Evolutionary conservation across 2,329 filamentous ascomycete genomes (phyloP).

Genomic region (Pestalotiopsis sp.): DNA sequence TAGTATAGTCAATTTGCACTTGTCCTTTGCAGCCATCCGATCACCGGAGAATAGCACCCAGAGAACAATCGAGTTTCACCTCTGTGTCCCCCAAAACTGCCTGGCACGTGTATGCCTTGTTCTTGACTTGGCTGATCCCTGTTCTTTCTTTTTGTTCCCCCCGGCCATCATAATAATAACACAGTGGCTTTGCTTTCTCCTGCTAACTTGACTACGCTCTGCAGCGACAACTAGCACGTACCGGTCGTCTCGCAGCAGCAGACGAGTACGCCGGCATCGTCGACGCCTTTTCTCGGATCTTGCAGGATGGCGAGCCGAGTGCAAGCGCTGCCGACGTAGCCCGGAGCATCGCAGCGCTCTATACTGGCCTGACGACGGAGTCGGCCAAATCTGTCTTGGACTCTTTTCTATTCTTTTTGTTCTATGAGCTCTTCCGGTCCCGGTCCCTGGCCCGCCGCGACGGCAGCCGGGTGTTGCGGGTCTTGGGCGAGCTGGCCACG

Average conservation of each 20-base stretch:
- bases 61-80: no score
- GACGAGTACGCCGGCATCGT: slow-evolving; percentile 62
- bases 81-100: no score
- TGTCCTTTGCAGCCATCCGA: no score
- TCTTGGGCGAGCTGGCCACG: slow-evolving; percentile 72
- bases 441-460: slow-evolving; percentile 23
- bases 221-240: slow-evolving; percentile 17
- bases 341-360: slow-evolving; percentile 71
- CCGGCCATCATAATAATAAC: not conserved
- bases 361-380: slow-evolving; percentile 47
- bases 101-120: no score
- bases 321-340: slow-evolving; percentile 46
- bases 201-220: not conserved
- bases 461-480: slow-evolving; percentile 43
- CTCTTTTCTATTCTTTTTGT: slow-evolving; percentile 83
- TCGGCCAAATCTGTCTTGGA: slow-evolving; percentile 62
- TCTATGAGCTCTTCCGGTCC: slow-evolving; percentile 60
- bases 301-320: slow-evolving; percentile 29
- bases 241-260: slow-evolving; percentile 12
- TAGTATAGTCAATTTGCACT: no score
- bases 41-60: no score
- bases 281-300: slow-evolving; percentile 73
- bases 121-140: no score
- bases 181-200: not conserved
- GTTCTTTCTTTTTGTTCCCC: no score